These are phyloP conservation scores for Plasmodium berghei DNA, from an alignment of 169 alveolate species.

Conservation along the genomic window DNA sequence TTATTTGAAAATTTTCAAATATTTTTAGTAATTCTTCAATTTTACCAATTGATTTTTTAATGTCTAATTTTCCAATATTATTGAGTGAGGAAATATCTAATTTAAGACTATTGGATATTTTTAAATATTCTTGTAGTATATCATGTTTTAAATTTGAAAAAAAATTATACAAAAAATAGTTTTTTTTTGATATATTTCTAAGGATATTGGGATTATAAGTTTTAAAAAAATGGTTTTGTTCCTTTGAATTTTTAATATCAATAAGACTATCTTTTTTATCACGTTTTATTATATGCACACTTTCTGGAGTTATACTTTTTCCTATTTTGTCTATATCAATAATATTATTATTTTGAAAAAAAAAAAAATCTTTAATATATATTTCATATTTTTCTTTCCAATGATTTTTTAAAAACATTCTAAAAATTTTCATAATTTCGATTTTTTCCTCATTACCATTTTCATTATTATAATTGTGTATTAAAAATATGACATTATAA, in stretches of 20 bases:
- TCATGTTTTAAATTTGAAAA: constrained; percentile 32
- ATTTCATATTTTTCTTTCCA: constrained; percentile 23
- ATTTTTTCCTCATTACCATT: constrained; percentile 16
- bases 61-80: constrained; percentile 19
- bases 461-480: constrained; percentile 35
- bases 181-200: constrained; percentile 32
- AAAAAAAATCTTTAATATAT: constrained; percentile 17
- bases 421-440: constrained; percentile 8
- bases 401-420: constrained; percentile 24
- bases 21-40: constrained; percentile 14
- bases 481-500: constrained; percentile 32
- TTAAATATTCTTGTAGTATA: constrained; percentile 51
- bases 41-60: constrained; percentile 7
- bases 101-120: constrained; percentile 13
- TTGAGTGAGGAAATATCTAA: neutral
- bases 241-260: neutral
- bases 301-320: neutral
- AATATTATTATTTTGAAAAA: constrained; percentile 15
- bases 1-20: constrained; percentile 17
- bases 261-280: neutral
- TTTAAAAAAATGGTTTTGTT: constrained; percentile 17
- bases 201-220: constrained; percentile 7
- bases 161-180: constrained; percentile 62
- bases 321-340: constrained; percentile 15
- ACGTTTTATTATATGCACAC: neutral